phyloP scores from a whole-genome alignment of 345 rosid species.

The Kandelia obovata region DNA sequence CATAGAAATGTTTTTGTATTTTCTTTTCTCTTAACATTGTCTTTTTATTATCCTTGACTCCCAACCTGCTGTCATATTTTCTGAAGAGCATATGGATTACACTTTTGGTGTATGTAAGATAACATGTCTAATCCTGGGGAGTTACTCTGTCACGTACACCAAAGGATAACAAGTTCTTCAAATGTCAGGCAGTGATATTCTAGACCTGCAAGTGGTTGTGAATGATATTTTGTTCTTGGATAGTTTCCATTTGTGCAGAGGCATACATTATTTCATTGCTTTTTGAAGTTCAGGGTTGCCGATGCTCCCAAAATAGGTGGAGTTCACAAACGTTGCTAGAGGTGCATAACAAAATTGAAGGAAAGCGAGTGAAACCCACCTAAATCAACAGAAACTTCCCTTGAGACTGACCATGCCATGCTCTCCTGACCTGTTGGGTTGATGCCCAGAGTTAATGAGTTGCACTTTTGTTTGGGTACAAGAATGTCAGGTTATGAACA shows the following conservation, averaged over 20 bases:
- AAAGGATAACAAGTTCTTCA: no score
- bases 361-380: conserved; percentile 18
- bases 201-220: background rate
- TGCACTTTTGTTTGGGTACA: background rate
- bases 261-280: conserved; percentile 14
- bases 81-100: no score
- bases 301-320: conserved; percentile 84
- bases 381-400: conserved; percentile 37
- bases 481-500: background rate
- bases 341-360: conserved; percentile 48
- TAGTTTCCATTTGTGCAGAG: background rate
- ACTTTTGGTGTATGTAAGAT: no score
- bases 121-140: no score
- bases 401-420: conserved; percentile 23
- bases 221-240: background rate
- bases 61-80: no score
- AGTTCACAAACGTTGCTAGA: conserved; percentile 94
- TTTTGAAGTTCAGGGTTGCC: conserved; percentile 47
- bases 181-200: background rate
- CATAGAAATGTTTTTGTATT: no score
- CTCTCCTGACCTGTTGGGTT: background rate
- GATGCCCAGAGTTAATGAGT: background rate
- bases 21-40: no score
- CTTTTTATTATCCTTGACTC: no score
- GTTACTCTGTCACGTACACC: no score